Evolutionary conservation across 1,139 yeast species (phyloP).

Genomic region (Geotrichum carabidarum): DNA sequence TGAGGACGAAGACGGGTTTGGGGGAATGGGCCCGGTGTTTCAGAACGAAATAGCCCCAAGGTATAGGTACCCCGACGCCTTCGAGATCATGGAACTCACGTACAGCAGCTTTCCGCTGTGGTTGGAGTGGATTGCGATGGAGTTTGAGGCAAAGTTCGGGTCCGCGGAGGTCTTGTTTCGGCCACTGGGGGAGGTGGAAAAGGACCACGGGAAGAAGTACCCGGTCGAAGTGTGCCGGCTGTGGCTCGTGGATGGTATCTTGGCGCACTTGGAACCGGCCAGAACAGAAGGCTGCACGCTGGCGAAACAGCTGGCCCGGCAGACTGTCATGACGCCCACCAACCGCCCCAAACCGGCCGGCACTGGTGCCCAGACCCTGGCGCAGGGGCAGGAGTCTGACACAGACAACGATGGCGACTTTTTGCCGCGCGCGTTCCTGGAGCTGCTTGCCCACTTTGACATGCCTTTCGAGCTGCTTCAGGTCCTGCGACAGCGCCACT

Average conservation of each 20-base stretch:
- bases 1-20: background rate
- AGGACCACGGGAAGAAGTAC: background rate
- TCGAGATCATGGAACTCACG: slow-evolving; percentile 16
- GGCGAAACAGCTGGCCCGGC: background rate
- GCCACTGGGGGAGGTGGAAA: no score
- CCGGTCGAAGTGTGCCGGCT: background rate
- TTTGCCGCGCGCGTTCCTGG: background rate
- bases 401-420: background rate
- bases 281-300: background rate
- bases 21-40: slow-evolving; percentile 5
- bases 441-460: background rate
- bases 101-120: slow-evolving; percentile 10
- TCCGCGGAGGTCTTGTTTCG: background rate
- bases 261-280: background rate
- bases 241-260: background rate
- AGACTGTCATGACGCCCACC: background rate
- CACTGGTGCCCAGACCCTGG: background rate
- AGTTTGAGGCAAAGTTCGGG: slow-evolving; percentile 6
- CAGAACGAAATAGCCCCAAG: slow-evolving; percentile 10
- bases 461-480: background rate
- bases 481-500: background rate
- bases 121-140: slow-evolving; percentile 5
- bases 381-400: background rate
- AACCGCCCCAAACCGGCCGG: background rate
- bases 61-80: slow-evolving; percentile 14